Evolutionary conservation across 495 filamentous ascomycete species (phyloP).

Genomic region (Astrocystis sublimbata): DNA sequence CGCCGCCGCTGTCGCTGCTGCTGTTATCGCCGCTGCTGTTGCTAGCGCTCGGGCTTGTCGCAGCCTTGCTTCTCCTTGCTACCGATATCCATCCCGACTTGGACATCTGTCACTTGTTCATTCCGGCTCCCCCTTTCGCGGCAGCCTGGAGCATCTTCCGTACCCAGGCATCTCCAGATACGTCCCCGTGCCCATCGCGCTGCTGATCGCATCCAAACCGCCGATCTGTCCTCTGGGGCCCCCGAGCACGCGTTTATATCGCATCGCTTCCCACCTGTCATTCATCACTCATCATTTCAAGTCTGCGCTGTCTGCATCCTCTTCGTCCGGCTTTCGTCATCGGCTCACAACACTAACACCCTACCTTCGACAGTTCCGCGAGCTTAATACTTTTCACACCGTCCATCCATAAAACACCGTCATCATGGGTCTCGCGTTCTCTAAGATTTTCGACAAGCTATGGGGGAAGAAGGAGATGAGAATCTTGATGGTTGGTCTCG

Average conservation of each 20-base stretch:
- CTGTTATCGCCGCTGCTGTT: slow-evolving; percentile 2
- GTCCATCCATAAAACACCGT: slow-evolving; percentile 24
- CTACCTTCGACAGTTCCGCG: slow-evolving; percentile 16
- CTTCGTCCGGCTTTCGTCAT: neutral
- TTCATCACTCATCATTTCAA: slow-evolving; percentile 25
- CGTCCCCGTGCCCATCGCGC: slow-evolving; percentile 2
- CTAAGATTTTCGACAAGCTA: slow-evolving; percentile 89
- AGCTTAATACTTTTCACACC: slow-evolving; percentile 28
- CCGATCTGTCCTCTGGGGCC: slow-evolving; percentile 33
- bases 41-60: neutral
- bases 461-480: slow-evolving; percentile 99
- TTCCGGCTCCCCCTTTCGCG: slow-evolving; percentile 30
- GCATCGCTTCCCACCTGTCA: slow-evolving; percentile 22
- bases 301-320: slow-evolving; percentile 23
- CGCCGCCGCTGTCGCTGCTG: slow-evolving; percentile 9
- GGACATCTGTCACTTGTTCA: slow-evolving; percentile 23
- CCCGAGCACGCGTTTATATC: slow-evolving; percentile 23
- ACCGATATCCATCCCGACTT: slow-evolving; percentile 4
- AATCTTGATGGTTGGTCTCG: slow-evolving; percentile 99
- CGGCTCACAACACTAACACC: slow-evolving; percentile 17
- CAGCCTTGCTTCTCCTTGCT: slow-evolving; percentile 21
- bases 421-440: slow-evolving; percentile 93
- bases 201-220: slow-evolving; percentile 17
- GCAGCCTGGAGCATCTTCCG: slow-evolving; percentile 27
- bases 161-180: slow-evolving; percentile 6